Base-by-base conservation (phyloP, 345 rosid species). In the Lenwebbia sp. region DNA sequence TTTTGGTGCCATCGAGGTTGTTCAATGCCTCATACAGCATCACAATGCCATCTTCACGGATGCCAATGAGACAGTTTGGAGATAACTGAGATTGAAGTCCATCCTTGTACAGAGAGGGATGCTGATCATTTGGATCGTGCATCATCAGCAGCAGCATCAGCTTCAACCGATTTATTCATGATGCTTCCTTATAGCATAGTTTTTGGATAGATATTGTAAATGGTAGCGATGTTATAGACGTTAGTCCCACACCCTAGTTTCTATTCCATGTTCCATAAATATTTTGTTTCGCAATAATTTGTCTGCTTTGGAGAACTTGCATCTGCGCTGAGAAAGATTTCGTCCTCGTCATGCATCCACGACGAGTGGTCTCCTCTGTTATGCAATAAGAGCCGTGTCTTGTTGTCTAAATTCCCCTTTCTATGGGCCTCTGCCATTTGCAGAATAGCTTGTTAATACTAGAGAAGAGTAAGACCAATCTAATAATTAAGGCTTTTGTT, bases 31-130 rank as follows among this genome's bases (percentile, higher is more conserved):
- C n/a, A 90, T 97, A 83, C 98, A 96, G 88, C 98, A 95, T 55
- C 98, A 97, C 91, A 96, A 96, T 57, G 91, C 94, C 7, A 93
- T 95, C 85, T 97, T 97, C 91, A 95, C 95, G 0, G 99, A 97
- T 88, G 97, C 98, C 82, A 91, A 95, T 51, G 97, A 93, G 88
- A 94, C 96, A 0, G 88, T 92, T 44, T 94, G 98, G 96, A 93
- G 94, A 86, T 95, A 89, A 92, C 60, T 44, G 21, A 26, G 86
- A 85, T 57, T 11, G 37, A 37, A 47, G 30, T 22, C 85, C 21
- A 7, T 82, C 57, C 28, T 58, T 86, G 85, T 50, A 82, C 70
- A 60, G 62, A 37, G 26, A 53, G 11, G 25, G 82, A 44, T 44
- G 52, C 50, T 22, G 47, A 53, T n/a, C 62, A 7, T 54, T 25